These are phyloP conservation scores for Inga oerstediana DNA, from an alignment of 306 rosid species.

Conservation along the genomic window DNA sequence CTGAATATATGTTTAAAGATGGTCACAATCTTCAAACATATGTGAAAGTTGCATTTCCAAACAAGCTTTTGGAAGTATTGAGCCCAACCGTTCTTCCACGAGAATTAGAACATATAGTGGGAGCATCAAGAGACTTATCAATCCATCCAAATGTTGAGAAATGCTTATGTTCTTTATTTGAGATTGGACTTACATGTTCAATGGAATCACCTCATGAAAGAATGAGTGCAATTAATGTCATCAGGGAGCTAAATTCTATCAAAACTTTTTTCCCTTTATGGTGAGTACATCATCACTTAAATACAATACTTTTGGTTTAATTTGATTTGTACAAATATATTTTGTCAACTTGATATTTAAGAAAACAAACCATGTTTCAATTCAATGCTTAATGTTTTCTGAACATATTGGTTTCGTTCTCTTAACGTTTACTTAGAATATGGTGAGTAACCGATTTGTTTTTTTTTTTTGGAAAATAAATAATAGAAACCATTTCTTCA, in stretches of 20 bases:
- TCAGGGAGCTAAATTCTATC: not conserved
- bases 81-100: not conserved
- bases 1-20: not conserved
- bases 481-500: too few relatives aligned
- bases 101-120: too few relatives aligned
- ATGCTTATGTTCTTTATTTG: not conserved
- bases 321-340: too few relatives aligned
- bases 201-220: not conserved
- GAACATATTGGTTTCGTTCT: too few relatives aligned
- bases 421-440: too few relatives aligned
- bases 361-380: too few relatives aligned
- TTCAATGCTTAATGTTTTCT: too few relatives aligned
- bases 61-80: not conserved
- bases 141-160: not conserved
- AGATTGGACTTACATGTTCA: not conserved
- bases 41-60: not conserved
- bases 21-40: not conserved
- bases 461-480: too few relatives aligned
- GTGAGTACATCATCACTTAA: not conserved
- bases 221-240: not conserved
- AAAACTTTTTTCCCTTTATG: not conserved
- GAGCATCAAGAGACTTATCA: too few relatives aligned
- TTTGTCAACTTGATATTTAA: too few relatives aligned
- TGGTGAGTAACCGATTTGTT: too few relatives aligned
- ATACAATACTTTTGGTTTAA: too few relatives aligned